Percentiles rank a stretch among this genome's conserved stretches.
phyloP scores from a whole-genome alignment of 1,284 basidiomycete genomes.

The Naganishia albida region DNA sequence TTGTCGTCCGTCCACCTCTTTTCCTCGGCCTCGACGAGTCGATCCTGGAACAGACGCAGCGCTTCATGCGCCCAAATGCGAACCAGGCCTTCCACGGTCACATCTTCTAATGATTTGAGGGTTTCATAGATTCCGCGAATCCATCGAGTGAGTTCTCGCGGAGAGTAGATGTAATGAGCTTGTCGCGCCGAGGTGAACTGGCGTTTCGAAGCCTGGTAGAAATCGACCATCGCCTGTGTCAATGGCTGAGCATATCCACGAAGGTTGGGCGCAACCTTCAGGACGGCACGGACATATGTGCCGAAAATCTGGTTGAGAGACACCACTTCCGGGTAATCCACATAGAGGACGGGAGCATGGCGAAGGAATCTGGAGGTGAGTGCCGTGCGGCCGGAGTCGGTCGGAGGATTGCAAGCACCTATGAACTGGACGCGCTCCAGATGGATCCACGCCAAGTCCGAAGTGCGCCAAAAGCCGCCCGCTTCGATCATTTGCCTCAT shows the following conservation, averaged over 20 bases:
- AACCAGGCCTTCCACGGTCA: conserved; percentile 91
- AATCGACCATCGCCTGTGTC: conserved; percentile 95
- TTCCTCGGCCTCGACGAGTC: conserved; percentile 88
- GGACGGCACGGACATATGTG: conserved; percentile 94
- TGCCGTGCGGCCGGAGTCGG: conserved; percentile 99
- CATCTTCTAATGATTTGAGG: conserved; percentile 84
- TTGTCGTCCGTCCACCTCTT: conserved; percentile 91
- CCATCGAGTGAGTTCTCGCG: conserved; percentile 98
- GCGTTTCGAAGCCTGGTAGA: conserved; percentile 91
- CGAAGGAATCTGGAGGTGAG: conserved; percentile 95
- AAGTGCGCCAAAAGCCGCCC: conserved; percentile 92
- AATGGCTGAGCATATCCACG: conserved; percentile 91
- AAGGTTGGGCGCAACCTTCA: conserved; percentile 93
- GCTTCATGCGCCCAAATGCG: conserved; percentile 99
- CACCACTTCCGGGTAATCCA: conserved; percentile 96
- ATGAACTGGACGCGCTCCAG: conserved; percentile 99
- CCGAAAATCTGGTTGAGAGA: conserved; percentile 99
- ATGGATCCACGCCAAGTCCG: conserved; percentile 95
- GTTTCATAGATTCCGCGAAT: conserved; percentile 96
- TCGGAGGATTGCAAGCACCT: conserved; percentile 98
- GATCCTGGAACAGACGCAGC: conserved; percentile 94
- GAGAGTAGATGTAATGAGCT: conserved; percentile 98
- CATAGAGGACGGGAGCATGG: conserved; percentile 98
- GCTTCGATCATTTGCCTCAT: conserved; percentile 94
- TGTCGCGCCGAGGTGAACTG: conserved; percentile 94